These are phyloP conservation scores for Geotrichum carabidarum DNA, from an alignment of 1,139 yeast species.

Conservation along the genomic window DNA sequence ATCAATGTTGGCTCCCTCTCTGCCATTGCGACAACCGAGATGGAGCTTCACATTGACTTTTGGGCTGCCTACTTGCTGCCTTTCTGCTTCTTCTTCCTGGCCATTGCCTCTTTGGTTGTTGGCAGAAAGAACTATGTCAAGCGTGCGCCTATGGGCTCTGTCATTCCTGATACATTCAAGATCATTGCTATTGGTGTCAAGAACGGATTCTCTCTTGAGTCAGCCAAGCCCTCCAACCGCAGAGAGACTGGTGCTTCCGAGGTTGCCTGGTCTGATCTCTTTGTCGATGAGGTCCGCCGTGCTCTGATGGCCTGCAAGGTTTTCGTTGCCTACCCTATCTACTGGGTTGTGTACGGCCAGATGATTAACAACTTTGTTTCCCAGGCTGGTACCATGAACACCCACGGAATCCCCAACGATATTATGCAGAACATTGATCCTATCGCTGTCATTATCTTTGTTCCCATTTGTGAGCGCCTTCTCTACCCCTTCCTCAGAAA, in stretches of 20 bases:
- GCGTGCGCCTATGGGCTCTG: constrained; percentile 59
- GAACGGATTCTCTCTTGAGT: constrained; percentile 49
- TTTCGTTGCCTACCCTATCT: constrained; percentile 56
- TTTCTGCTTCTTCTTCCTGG: constrained; percentile 57
- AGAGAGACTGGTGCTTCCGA: constrained; percentile 38
- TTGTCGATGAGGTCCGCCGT: constrained; percentile 59
- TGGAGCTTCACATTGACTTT: constrained; percentile 65
- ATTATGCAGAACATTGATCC: constrained; percentile 60
- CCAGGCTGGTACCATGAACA: constrained; percentile 61
- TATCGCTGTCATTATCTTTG: constrained; percentile 54
- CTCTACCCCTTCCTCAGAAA: constrained; percentile 54
- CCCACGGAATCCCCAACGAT: constrained; percentile 63
- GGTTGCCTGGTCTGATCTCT: constrained; percentile 55
- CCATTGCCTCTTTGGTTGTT: constrained; percentile 49
- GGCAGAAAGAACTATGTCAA: constrained; percentile 58
- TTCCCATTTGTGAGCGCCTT: constrained; percentile 53
- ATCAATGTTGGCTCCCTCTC: constrained; percentile 77
- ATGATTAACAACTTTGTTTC: constrained; percentile 60
- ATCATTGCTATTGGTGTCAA: constrained; percentile 45
- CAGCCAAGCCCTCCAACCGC: constrained; percentile 52
- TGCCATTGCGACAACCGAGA: constrained; percentile 70
- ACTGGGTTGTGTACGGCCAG: constrained; percentile 66
- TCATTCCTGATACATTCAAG: constrained; percentile 53
- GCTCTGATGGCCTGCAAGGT: constrained; percentile 60
- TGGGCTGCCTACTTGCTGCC: constrained; percentile 75